A percentile compares a stretch with the other conserved stretches of the same genome.
phyloP scores from a whole-genome alignment of 768 basidiomycete genomes.

The Dacryopinax primogenitus region DNA sequence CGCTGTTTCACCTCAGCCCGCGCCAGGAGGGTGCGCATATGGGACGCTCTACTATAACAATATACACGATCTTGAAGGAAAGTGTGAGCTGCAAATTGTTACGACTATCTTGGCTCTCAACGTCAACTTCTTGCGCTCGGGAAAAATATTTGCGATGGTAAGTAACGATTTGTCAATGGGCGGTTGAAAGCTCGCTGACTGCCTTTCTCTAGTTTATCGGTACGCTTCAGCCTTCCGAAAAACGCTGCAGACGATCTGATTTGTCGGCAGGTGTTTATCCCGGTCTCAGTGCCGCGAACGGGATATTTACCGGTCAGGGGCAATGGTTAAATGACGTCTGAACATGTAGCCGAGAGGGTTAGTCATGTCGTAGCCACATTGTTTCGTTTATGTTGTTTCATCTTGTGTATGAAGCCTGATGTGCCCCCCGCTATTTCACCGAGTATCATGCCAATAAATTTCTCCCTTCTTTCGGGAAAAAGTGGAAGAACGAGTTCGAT shows the following conservation, averaged over 20 bases:
- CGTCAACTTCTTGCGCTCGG: slow-evolving; percentile 4
- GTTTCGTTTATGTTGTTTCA: no score
- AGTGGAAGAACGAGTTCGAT: no score
- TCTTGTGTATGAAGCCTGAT: no score
- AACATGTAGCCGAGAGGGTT: no score
- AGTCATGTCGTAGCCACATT: no score
- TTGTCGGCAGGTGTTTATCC: background rate
- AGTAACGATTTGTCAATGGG: background rate
- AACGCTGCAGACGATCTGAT: background rate
- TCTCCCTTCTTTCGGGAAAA: no score
- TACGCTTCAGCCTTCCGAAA: background rate
- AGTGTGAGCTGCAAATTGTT: background rate
- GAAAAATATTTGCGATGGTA: background rate
- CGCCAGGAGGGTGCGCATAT: background rate
- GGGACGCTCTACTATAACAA: background rate
- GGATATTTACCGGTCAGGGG: background rate
- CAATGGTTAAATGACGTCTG: background rate
- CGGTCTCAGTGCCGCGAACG: background rate
- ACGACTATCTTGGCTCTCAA: background rate
- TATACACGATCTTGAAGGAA: background rate
- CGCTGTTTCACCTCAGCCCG: background rate
- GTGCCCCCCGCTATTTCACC: no score
- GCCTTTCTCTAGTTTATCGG: background rate
- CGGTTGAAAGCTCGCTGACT: background rate
- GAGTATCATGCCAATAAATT: no score